phyloP scores from a whole-genome alignment of 768 basidiomycete genomes.

The Holtermannia corniformis region DNA sequence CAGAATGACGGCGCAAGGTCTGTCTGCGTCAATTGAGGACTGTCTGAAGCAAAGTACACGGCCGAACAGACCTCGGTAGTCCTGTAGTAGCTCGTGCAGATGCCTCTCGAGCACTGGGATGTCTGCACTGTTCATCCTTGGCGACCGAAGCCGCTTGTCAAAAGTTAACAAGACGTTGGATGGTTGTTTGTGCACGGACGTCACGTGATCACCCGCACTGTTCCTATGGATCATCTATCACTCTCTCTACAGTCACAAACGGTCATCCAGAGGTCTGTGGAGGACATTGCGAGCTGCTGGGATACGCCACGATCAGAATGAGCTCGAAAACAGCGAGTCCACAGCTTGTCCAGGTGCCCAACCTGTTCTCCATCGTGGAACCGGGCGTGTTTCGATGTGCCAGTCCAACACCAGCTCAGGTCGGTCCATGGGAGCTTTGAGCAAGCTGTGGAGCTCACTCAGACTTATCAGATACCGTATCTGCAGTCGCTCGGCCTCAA shows the following conservation, averaged over 20 bases:
- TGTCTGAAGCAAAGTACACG: neutral
- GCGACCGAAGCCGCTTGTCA: too few species aligned
- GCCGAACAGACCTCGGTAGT: slow-evolving; percentile 14
- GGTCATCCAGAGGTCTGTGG: too few species aligned
- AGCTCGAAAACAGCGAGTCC: slow-evolving; percentile 15
- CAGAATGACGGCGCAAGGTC: slow-evolving; percentile 9
- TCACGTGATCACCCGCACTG: too few species aligned
- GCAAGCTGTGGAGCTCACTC: neutral
- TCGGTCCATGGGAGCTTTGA: slow-evolving; percentile 6
- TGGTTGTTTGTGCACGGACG: too few species aligned
- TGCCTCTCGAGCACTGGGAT: neutral
- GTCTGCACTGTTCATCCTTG: neutral
- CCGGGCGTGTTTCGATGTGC: slow-evolving; percentile 33
- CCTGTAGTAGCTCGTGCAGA: slow-evolving; percentile 14
- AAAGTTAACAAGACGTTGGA: too few species aligned
- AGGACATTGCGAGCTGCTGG: too few species aligned
- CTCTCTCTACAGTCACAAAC: too few species aligned
- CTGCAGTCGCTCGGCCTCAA: slow-evolving; percentile 23
- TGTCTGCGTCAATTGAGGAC: neutral
- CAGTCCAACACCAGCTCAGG: slow-evolving; percentile 30
- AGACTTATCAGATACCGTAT: slow-evolving; percentile 26
- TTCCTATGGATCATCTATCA: too few species aligned
- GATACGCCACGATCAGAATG: too few species aligned
- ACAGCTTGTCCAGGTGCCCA: slow-evolving; percentile 26
- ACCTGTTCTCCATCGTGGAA: slow-evolving; percentile 33